phyloP scores from a whole-genome alignment of 345 rosid genomes.

The Lepidium africanum region DNA sequence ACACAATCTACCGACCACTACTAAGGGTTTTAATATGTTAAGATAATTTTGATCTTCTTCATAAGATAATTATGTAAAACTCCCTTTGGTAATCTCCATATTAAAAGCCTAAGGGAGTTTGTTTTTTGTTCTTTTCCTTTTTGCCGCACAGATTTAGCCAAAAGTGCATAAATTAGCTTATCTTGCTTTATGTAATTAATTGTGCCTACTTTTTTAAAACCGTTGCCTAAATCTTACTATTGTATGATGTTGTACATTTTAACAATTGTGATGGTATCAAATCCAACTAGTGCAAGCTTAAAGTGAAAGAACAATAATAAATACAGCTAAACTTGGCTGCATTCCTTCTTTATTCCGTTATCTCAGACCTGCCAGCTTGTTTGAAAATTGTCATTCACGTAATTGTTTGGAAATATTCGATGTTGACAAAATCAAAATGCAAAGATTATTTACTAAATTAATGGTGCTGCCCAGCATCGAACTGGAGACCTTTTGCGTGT shows the following conservation, averaged over 20 bases:
- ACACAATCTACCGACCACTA: not conserved
- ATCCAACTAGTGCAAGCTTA: not conserved
- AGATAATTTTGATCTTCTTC: not conserved
- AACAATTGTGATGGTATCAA: not conserved
- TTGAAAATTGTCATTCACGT: not conserved
- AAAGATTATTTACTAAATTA: not conserved
- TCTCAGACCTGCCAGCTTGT: not conserved
- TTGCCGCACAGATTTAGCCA: constrained; percentile 11
- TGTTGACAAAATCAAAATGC: too few species aligned
- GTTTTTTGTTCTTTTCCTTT: not conserved
- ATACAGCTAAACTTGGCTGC: not conserved
- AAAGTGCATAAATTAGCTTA: not conserved
- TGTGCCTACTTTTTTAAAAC: not conserved
- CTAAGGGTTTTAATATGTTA: not conserved
- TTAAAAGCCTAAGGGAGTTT: not conserved
- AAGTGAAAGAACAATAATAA: not conserved
- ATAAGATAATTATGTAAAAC: not conserved
- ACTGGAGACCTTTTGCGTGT: constrained; percentile 33
- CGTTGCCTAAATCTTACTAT: not conserved
- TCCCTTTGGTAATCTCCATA: not conserved
- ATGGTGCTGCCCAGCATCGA: constrained; percentile 25
- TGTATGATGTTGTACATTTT: not conserved
- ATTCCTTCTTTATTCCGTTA: not conserved
- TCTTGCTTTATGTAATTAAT: constrained; percentile 1
- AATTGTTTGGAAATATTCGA: not conserved